A percentile compares a stretch with the other conserved stretches of the same genome.
phyloP scores from a whole-genome alignment of 2,329 filamentous ascomycete genomes.

The Colletotrichum liriopes region DNA sequence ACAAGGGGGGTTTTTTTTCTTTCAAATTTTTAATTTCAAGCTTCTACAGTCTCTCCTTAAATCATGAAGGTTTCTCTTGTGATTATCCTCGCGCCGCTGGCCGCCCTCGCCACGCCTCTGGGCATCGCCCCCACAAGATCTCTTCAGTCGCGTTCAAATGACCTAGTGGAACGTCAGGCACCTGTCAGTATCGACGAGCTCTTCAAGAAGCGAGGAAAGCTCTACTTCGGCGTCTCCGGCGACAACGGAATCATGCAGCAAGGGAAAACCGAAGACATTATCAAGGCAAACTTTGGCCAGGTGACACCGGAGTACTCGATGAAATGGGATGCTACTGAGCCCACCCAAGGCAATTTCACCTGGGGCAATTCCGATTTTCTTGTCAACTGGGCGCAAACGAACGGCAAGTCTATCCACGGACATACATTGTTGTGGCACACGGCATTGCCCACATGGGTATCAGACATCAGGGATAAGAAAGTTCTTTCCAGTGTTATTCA shows the following conservation, averaged over 20 bases:
- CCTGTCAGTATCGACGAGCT: constrained; percentile 66
- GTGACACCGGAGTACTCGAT: constrained; percentile 80
- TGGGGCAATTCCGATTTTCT: constrained; percentile 71
- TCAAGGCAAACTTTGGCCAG: constrained; percentile 74
- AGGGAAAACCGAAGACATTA: constrained; percentile 67
- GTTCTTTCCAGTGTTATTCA: constrained; percentile 70
- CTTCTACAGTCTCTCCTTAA: not conserved
- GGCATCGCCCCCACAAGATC: constrained; percentile 51
- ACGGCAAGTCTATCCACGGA: constrained; percentile 73
- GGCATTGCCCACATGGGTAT: constrained; percentile 73
- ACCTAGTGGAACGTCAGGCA: constrained; percentile 59
- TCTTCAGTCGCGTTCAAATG: not conserved
- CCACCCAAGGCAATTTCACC: constrained; percentile 65
- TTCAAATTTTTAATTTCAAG: no score
- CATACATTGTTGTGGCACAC: constrained; percentile 78
- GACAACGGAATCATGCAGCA: constrained; percentile 68
- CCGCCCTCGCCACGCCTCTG: constrained; percentile 49
- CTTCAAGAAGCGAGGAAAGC: constrained; percentile 75
- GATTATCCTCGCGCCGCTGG: constrained; percentile 55
- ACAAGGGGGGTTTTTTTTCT: no score
- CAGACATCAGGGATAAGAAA: constrained; percentile 64
- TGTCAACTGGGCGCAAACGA: constrained; percentile 69
- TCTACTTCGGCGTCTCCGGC: constrained; percentile 73
- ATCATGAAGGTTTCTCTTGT: constrained; percentile 49
- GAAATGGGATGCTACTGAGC: constrained; percentile 76